These are phyloP conservation scores for sunflower (Helianthus annuus) DNA, from an alignment of 129 eudicot genomes.

Conservation along the genomic window HanXRQr2.0-SUNRISE NC_035433.2:87577813-87578312, in stretches of 20 bases:
- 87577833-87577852: slow-evolving; percentile 11
- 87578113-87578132: too few relatives aligned
- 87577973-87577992: slow-evolving; percentile 68
- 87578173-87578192: too few relatives aligned
- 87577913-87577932: not conserved
- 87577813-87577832: slow-evolving; percentile 30
- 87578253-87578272: too few relatives aligned
- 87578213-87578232: too few relatives aligned
- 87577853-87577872: slow-evolving; percentile 18
- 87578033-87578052: slow-evolving; percentile 41
- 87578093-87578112: too few relatives aligned
- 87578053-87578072: not conserved
- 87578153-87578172: too few relatives aligned
- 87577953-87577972: slow-evolving; percentile 63
- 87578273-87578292: too few relatives aligned
- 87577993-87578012: slow-evolving; percentile 87
- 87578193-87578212: too few relatives aligned
- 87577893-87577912: slow-evolving; percentile 44
- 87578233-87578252: too few relatives aligned
- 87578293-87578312: too few relatives aligned
- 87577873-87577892: slow-evolving; percentile 41
- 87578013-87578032: slow-evolving; percentile 28
- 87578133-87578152: too few relatives aligned
- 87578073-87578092: not conserved
- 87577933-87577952: slow-evolving; percentile 14